These are phyloP conservation scores for Halteria grandinella DNA, from an alignment of 73 alveolate genomes.

Conservation along the genomic window DNA sequence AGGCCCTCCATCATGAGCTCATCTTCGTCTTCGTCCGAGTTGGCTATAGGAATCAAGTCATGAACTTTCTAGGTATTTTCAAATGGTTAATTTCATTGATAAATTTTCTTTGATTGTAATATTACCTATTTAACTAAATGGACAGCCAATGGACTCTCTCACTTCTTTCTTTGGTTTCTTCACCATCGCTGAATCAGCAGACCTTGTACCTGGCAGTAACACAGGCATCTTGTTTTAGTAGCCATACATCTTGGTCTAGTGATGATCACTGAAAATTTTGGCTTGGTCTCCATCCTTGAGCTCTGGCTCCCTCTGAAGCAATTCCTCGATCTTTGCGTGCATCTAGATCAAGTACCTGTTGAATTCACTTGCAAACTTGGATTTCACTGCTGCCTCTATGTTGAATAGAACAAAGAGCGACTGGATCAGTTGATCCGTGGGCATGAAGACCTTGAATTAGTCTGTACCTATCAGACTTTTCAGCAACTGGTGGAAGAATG, in stretches of 20 bases:
- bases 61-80: too few relatives aligned
- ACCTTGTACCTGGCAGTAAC: too few relatives aligned
- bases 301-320: not conserved
- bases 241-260: too few relatives aligned
- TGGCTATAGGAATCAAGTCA: constrained; percentile 17
- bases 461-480: constrained; percentile 1
- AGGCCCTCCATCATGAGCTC: not conserved
- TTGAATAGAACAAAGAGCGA: constrained; percentile 22
- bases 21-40: constrained; percentile 47
- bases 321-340: constrained; percentile 10
- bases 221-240: too few relatives aligned
- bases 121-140: constrained; percentile 47
- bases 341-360: constrained; percentile 3
- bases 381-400: constrained; percentile 1
- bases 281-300: not conserved
- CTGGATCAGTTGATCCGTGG: constrained; percentile 15
- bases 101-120: constrained; percentile 34
- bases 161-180: not conserved
- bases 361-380: not conserved
- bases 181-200: too few relatives aligned
- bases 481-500: constrained; percentile 25
- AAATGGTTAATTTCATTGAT: too few relatives aligned
- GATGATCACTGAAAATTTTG: too few relatives aligned
- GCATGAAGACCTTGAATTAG: constrained; percentile 23
- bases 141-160: not conserved